phyloP scores from a whole-genome alignment of 345 rosid genomes.

The Eucalyptus albens region DNA sequence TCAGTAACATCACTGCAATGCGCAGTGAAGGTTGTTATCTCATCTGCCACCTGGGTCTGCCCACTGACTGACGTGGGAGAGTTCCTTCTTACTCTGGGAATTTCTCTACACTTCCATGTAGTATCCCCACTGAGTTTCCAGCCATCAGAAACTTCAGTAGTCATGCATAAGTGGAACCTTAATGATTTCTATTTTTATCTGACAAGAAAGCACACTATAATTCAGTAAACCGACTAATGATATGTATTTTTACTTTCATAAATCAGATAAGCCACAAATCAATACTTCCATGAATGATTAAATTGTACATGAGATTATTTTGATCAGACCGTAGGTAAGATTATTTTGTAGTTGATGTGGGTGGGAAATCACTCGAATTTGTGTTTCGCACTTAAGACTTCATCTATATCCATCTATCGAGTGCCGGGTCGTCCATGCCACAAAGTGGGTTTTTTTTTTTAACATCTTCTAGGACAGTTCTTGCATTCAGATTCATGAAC shows the following conservation, averaged over 20 bases:
- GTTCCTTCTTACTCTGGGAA: neutral
- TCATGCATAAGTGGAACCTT: neutral
- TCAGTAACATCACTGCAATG: neutral
- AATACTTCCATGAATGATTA: neutral
- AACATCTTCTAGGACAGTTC: neutral
- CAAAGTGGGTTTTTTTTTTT: neutral
- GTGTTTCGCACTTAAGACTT: neutral
- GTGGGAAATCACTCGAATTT: neutral
- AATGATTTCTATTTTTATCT: neutral
- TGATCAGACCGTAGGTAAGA: neutral
- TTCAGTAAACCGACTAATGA: neutral
- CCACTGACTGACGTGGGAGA: neutral
- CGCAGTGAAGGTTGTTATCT: neutral
- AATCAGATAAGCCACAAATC: neutral
- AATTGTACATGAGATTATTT: neutral
- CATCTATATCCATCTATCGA: neutral
- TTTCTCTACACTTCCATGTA: neutral
- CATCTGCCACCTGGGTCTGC: neutral
- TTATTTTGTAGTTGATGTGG: neutral
- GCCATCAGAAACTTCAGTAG: neutral
- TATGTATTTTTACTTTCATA: neutral
- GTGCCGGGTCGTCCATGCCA: neutral
- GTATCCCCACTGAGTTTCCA: neutral
- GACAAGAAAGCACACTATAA: neutral
- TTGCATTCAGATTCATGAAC: neutral